phyloP scores from a whole-genome alignment of 2,329 filamentous ascomycete species.

The Fonsecaea monophora region DNA sequence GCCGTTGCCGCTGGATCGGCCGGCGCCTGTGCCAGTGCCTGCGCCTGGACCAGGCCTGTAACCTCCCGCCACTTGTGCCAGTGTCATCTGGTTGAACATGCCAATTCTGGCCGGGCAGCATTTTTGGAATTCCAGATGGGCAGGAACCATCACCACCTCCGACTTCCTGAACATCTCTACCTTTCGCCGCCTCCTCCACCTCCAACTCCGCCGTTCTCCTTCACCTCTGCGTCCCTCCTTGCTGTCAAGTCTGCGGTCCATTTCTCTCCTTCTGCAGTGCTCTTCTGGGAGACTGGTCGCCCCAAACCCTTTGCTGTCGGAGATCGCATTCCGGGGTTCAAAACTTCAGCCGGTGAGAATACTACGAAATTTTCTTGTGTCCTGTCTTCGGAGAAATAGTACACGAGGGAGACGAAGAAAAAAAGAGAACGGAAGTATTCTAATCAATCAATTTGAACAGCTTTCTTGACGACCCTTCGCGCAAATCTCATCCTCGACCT shows the following conservation, averaged over 20 bases:
- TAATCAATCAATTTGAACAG: slow-evolving; percentile 52
- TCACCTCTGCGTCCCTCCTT: slow-evolving; percentile 35
- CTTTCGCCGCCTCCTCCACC: slow-evolving; percentile 36
- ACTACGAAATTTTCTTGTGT: slow-evolving; percentile 18
- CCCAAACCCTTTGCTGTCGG: slow-evolving; percentile 39
- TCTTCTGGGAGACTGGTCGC: slow-evolving; percentile 36
- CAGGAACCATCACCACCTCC: slow-evolving; percentile 39
- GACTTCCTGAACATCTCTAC: slow-evolving; percentile 40
- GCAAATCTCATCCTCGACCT: slow-evolving; percentile 75
- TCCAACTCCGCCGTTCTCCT: slow-evolving; percentile 25
- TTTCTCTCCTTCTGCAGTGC: slow-evolving; percentile 21
- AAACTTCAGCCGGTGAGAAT: slow-evolving; percentile 44
- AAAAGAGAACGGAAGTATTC: slow-evolving; percentile 15
- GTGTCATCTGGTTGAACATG: slow-evolving; percentile 25
- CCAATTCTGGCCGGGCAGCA: slow-evolving; percentile 25
- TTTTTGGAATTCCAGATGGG: slow-evolving; percentile 31
- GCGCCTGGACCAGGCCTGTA: slow-evolving; percentile 1
- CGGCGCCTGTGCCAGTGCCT: slow-evolving; percentile 1
- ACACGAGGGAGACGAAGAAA: not conserved
- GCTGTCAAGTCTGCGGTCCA: slow-evolving; percentile 31
- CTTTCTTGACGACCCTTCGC: slow-evolving; percentile 81
- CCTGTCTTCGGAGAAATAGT: not conserved
- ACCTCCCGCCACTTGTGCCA: slow-evolving; percentile 10
- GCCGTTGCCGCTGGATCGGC: slow-evolving; percentile 18
- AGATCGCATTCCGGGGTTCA: slow-evolving; percentile 44